Base-by-base conservation (phyloP, 768 basidiomycete genomes). In the Collybiopsis luxurians region DNA sequence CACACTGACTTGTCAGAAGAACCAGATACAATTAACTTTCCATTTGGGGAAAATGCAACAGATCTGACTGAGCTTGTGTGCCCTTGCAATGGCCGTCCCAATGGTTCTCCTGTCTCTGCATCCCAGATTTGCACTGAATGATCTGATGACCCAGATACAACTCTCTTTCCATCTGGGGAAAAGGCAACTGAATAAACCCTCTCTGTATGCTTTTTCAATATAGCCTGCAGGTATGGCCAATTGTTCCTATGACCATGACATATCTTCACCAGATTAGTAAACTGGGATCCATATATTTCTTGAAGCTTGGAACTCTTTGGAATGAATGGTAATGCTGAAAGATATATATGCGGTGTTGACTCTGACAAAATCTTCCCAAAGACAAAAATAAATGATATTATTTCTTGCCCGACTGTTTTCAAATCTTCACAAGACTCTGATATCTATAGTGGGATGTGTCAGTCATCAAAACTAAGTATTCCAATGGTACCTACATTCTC, bases 91-190 rank as follows among this genome's bases (percentile, higher is more conserved):
- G 36, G 36, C 36, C 17, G 36, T 38, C n/a, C n/a, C n/a, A n/a
- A n/a, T n/a, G n/a, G n/a, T n/a, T n/a, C n/a, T n/a, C n/a, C n/a
- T n/a, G n/a, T n/a, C n/a, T n/a, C n/a, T n/a, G n/a, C n/a, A n/a
- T n/a, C n/a, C n/a, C n/a, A n/a, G n/a, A n/a, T n/a, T n/a, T n/a
- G n/a, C n/a, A n/a, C n/a, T n/a, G n/a, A n/a, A n/a, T n/a, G n/a
- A n/a, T n/a, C n/a, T n/a, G n/a, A n/a, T n/a, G n/a, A n/a, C n/a
- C n/a, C n/a, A n/a, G n/a, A n/a, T n/a, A n/a, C n/a, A n/a, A n/a
- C n/a, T n/a, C n/a, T 74, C 61, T 78, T 77, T 23, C 81, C 80
- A 24, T 70, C 67, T 0, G 79, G 79, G 61, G 80, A 79, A 66
- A 80, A 81, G 38, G 77, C 73, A 26, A 82, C 67, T 6, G 76